Conservation (phyloP, 495 filamentous ascomycete species). For the Podospora pseudopauciseta region DNA sequence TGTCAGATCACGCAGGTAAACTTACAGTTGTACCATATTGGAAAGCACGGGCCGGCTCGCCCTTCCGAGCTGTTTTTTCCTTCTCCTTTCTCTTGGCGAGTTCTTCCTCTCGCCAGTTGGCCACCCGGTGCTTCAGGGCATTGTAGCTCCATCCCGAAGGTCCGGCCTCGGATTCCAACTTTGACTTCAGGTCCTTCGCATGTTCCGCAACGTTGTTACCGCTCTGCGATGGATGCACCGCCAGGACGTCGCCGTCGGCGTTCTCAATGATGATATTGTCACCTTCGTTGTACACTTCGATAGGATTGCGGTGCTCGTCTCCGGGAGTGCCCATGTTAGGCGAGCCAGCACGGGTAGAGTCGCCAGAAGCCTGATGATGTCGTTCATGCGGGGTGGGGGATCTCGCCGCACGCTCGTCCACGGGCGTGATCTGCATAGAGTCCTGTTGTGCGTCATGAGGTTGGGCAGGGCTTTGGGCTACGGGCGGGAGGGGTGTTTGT, state of each 20-base stretch:
- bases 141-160: constrained; percentile 43
- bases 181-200: constrained; percentile 37
- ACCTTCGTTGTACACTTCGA: constrained; percentile 80
- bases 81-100: constrained; percentile 58
- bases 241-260: constrained; percentile 79
- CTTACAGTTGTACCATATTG: constrained; percentile 84
- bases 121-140: constrained; percentile 47
- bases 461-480: constrained; percentile 15
- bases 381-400: constrained; percentile 5
- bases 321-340: constrained; percentile 20
- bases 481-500: constrained; percentile 22
- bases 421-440: constrained; percentile 9
- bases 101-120: constrained; percentile 54
- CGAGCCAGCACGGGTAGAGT: constrained; percentile 10
- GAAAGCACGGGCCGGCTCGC: constrained; percentile 77
- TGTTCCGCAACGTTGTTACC: constrained; percentile 30
- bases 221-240: constrained; percentile 31
- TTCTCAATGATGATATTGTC: constrained; percentile 80
- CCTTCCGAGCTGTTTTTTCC: constrained; percentile 42
- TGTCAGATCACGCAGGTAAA: not conserved
- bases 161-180: constrained; percentile 42
- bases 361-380: constrained; percentile 15
- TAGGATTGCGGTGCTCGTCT: constrained; percentile 35
- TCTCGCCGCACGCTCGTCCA: constrained; percentile 26
- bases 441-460: constrained; percentile 18